Evolutionary conservation across 805 yeast genomes (phyloP).

Genomic region (Candida maltosa): DNA sequence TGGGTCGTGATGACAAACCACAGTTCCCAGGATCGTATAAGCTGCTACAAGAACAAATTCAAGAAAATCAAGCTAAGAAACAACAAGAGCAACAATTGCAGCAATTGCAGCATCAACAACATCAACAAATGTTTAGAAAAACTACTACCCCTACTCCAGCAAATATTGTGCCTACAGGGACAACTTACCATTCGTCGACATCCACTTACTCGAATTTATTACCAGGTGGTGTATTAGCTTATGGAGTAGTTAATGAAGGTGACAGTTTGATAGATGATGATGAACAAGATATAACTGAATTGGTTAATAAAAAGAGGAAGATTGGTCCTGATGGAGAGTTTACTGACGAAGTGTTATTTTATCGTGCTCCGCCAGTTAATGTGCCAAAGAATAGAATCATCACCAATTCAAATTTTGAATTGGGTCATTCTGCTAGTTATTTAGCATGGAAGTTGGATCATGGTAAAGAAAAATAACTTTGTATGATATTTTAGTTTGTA

Average conservation of each 20-base stretch:
- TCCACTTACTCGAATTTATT: slow-evolving; percentile 34
- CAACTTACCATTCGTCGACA: slow-evolving; percentile 25
- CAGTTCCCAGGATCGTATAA: slow-evolving; percentile 10
- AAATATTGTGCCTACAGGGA: slow-evolving; percentile 11
- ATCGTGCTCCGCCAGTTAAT: slow-evolving; percentile 61
- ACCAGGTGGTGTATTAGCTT: slow-evolving; percentile 38
- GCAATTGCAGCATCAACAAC: slow-evolving; percentile 16
- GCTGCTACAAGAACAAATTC: slow-evolving; percentile 11
- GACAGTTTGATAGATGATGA: slow-evolving; percentile 5
- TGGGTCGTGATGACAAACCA: slow-evolving; percentile 5
- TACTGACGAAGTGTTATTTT: slow-evolving; percentile 49
- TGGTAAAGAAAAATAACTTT: no score
- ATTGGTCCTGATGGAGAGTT: slow-evolving; percentile 10
- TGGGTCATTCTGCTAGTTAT: slow-evolving; percentile 75
- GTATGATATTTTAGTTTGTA: no score
- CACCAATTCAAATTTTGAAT: slow-evolving; percentile 22
- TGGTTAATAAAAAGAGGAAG: slow-evolving; percentile 22
- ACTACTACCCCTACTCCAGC: slow-evolving; percentile 13
- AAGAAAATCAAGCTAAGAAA: slow-evolving; percentile 11
- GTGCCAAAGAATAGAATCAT: slow-evolving; percentile 18
- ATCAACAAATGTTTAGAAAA: slow-evolving; percentile 12
- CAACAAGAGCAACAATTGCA: slow-evolving; percentile 16
- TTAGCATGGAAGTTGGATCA: slow-evolving; percentile 44
- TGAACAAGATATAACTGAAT: slow-evolving; percentile 14
- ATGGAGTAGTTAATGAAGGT: slow-evolving; percentile 19